Percentiles rank a stretch among this genome's conserved stretches.
Conservation (phyloP, 495 filamentous ascomycete species). For the Polyplosphaeria fusca region DNA sequence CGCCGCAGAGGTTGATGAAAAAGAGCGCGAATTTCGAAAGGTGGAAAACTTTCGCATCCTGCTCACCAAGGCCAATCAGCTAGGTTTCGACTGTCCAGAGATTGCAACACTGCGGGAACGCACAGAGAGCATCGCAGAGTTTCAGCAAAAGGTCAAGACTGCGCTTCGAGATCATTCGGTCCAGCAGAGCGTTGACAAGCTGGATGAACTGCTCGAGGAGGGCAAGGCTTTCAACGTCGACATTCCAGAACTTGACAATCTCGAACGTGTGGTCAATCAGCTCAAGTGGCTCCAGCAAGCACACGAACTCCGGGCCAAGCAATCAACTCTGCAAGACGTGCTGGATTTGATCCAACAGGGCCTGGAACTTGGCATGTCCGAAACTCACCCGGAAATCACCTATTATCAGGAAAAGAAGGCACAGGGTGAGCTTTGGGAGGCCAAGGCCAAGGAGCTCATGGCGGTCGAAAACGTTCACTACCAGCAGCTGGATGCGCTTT, state of each 20-base stretch:
- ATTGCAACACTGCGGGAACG: conserved; percentile 84
- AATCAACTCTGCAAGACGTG: conserved; percentile 72
- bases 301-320: conserved; percentile 52
- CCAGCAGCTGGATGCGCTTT: conserved; percentile 88
- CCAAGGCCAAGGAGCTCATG: conserved; percentile 91
- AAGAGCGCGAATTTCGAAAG: conserved; percentile 82
- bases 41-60: conserved; percentile 85
- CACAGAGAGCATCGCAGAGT: conserved; percentile 79
- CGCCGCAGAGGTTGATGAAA: conserved; percentile 79
- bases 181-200: conserved; percentile 61
- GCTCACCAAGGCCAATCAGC: conserved; percentile 76
- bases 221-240: conserved; percentile 91
- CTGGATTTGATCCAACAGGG: conserved; percentile 72
- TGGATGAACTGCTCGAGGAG: conserved; percentile 84
- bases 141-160: conserved; percentile 71
- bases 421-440: conserved; percentile 82
- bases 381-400: conserved; percentile 70
- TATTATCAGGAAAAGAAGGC: conserved; percentile 71
- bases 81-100: conserved; percentile 93
- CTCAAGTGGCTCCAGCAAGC: conserved; percentile 75
- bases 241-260: conserved; percentile 82
- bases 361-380: conserved; percentile 68
- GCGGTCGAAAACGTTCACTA: conserved; percentile 85
- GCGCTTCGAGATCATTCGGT: conserved; percentile 59
- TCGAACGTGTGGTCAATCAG: conserved; percentile 77